Evolutionary conservation across 2,329 filamentous ascomycete species (phyloP).

Genomic region (Triangularia verruculosa): DNA sequence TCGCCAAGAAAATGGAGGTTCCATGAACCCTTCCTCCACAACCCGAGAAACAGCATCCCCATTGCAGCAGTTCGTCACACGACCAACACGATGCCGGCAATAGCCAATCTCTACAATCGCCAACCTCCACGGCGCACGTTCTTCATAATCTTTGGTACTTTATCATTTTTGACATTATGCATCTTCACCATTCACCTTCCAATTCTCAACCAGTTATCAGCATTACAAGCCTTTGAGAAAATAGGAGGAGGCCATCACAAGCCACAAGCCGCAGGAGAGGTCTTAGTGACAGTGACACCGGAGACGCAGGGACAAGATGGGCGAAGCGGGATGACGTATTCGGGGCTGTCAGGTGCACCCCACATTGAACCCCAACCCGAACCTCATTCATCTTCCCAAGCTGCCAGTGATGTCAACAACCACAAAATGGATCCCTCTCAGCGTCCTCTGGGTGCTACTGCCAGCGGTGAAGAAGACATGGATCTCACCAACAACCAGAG

Average conservation of each 20-base stretch:
- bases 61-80: not conserved
- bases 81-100: not conserved
- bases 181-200: slow-evolving; percentile 13
- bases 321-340: slow-evolving; percentile 17
- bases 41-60: not conserved
- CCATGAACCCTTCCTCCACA: slow-evolving; percentile 1
- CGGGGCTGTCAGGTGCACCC: not conserved
- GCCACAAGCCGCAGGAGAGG: not conserved
- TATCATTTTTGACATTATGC: slow-evolving; percentile 16
- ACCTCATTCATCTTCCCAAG: not conserved
- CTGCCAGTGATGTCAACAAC: not conserved
- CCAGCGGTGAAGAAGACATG: not conserved
- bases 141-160: slow-evolving; percentile 9
- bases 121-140: not conserved
- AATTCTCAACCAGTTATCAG: slow-evolving; percentile 2
- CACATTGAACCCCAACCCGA: slow-evolving; percentile 4
- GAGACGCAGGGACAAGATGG: not conserved
- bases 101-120: slow-evolving; percentile 1
- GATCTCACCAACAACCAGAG: slow-evolving; percentile 38
- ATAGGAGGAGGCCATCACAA: not conserved
- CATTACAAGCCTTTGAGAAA: not conserved
- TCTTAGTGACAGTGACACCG: not conserved
- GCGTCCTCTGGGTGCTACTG: slow-evolving; percentile 37
- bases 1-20: not conserved
- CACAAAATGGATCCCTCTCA: slow-evolving; percentile 19